Evolutionary conservation across 2,329 filamentous ascomycete species (phyloP), one percentile per base, ranked within the genome.

Genomic region (Botryotinia convoluta): DNA sequence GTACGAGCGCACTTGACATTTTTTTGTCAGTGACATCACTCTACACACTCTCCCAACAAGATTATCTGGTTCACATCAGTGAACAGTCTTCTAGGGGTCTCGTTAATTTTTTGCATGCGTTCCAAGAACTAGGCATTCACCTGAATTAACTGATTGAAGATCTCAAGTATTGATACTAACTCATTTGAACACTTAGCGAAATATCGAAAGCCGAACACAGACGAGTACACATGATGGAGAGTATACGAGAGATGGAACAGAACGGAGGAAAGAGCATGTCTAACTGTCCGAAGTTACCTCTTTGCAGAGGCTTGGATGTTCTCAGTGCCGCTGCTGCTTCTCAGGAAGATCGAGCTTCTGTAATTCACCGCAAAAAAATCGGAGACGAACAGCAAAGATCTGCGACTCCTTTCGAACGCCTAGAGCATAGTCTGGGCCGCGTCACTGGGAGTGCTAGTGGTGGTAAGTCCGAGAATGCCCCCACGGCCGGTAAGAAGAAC

Each of bases 381-480:
- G 35, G 8, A 29, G 3, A 10, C 32, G 14, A 16, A n/a, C 16
- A 29, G 3, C 20, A 9, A 4, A 26, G 2, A 22, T 42, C 26
- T 39, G 48, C 16, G 20, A 22, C 35, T 54, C 1, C 6, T 42
- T 9, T 12, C 22, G 16, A 32, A 22, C 16, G 29, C 20, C 9
- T 5, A 22, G 18, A 57, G 26, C 18, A 8, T 18, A 32, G 12
- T 10, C 32, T 9, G 39, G 18, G 6, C 8, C 12, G 1, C 10
- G 3, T 20, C 1, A 0, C 6, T 4, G 10, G 1, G 14, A 16
- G 3, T 4, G 1, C 9, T 8, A 16, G 18, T 57, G 65, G n/a
- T 37, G 1, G 3, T 57, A 42, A 16, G 39, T 29, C 18, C n/a
- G 7, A 26, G 1, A 42, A 32, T 9, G 4, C 18, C 6, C 9